Conservation (phyloP, 257 asterid genomes). For the Cinchona pubescens region DNA sequence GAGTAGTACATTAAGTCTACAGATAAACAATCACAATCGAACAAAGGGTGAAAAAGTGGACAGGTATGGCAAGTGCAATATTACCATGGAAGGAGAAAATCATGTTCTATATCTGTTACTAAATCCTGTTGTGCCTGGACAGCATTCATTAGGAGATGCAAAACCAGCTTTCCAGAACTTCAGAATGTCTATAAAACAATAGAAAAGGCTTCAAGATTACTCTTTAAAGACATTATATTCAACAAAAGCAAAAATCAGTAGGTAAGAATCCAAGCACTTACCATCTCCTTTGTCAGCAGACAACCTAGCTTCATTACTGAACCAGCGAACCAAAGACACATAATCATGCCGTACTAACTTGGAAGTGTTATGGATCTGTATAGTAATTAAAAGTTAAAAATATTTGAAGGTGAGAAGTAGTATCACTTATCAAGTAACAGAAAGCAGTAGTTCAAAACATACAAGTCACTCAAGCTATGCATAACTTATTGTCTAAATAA, state of each 20-base stretch:
- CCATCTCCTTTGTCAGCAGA: slow-evolving; percentile 54
- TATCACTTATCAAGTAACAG: neutral
- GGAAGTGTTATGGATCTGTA: slow-evolving; percentile 59
- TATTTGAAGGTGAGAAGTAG: neutral
- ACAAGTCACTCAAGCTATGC: neutral
- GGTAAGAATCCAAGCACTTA: slow-evolving; percentile 23
- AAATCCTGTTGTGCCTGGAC: slow-evolving; percentile 20
- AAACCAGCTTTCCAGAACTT: slow-evolving; percentile 32
- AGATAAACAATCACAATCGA: slow-evolving; percentile 16
- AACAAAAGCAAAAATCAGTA: slow-evolving; percentile 9
- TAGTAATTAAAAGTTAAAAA: slow-evolving; percentile 13
- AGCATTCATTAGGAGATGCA: slow-evolving; percentile 32
- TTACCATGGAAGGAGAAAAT: slow-evolving; percentile 37
- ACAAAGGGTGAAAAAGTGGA: slow-evolving; percentile 3
- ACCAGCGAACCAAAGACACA: slow-evolving; percentile 42
- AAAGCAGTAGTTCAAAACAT: neutral
- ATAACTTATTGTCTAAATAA: neutral
- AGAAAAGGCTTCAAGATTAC: neutral
- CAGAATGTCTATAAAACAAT: slow-evolving; percentile 38
- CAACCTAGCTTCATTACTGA: slow-evolving; percentile 47
- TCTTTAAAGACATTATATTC: slow-evolving; percentile 1
- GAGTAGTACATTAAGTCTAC: neutral
- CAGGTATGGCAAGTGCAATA: slow-evolving; percentile 10
- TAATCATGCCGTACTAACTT: slow-evolving; percentile 48
- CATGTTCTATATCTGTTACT: slow-evolving; percentile 32